Evolutionary conservation across 208 protist species (phyloP), one percentile per base, ranked within the genome.

Genomic region (Crithidia thermophila): DNA sequence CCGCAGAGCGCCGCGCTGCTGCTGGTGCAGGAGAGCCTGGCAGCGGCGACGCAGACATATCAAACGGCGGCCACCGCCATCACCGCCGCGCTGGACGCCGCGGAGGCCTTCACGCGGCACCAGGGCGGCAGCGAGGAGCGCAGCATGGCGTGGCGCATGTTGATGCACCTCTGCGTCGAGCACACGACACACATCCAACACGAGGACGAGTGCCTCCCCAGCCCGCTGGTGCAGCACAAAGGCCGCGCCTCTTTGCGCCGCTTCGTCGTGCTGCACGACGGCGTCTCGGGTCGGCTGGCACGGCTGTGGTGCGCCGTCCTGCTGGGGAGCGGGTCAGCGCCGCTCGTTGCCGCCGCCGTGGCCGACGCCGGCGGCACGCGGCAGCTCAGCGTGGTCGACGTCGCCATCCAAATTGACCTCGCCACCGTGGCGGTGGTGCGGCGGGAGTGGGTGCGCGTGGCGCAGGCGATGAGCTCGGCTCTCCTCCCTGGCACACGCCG

Each of bases 401-500:
- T 81, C 11, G 75, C 72, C 33, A 39, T 59, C 10, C 72, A 81
- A 36, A 72, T 82, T 16, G 84, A 90, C 58, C 46, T 55, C 9
- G 81, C 84, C 13, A 60, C 67, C 8, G 60, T 61, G 11, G 57
- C 55, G 16, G 56, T 63, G 3, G 77, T 74, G 1, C 77, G 81
- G 33, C 40, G 56, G 27, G 52, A 45, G 13, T 90, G 84, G 81
- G 55, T 71, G 45, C 47, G 31, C 39, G 47, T 79, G 23, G 78
- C 75, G 3, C 63, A 71, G 42, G 42, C 50, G 9, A 43, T 76
- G 36, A 39, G 77, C 42, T 20, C 59, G 37, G 27, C 51, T 14
- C 57, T 55, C n/a, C 49, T 49, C 5, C 37, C 67, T n/a, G n/a
- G n/a, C n/a, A n/a, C 20, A 16, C 25, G 39, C 37, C 36, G 18